Conservation (phyloP, 2,329 filamentous ascomycete species). For the Penicillium glabrum region DNA sequence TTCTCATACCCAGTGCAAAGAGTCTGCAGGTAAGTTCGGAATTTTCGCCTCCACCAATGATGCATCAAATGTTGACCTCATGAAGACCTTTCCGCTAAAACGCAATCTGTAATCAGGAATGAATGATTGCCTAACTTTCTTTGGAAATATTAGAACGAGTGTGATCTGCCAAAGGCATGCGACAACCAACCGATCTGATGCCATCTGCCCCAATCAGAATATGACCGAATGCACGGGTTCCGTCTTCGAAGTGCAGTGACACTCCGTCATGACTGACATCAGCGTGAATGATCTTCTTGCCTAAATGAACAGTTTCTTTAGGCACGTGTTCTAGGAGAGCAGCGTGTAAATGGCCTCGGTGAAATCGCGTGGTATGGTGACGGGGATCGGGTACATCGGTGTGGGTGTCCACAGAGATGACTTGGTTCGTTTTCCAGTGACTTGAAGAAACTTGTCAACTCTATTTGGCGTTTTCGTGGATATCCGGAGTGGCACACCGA, state of each 20-base stretch:
- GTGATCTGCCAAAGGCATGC: conserved; percentile 12
- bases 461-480: not conserved
- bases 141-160: not conserved
- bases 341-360: conserved; percentile 52
- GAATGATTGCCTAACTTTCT: conserved; percentile 40
- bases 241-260: conserved; percentile 50
- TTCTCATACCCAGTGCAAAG: conserved; percentile 39
- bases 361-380: conserved; percentile 48
- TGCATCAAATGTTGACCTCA: conserved; percentile 48
- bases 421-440: conserved; percentile 47
- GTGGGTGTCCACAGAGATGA: conserved; percentile 43
- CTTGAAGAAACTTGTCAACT: conserved; percentile 16
- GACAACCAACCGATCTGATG: conserved; percentile 48
- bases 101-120: conserved; percentile 40
- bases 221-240: conserved; percentile 45
- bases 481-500: conserved; percentile 26
- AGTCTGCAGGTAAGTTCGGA: conserved; percentile 41
- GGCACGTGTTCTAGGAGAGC: conserved; percentile 50
- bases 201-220: conserved; percentile 56
- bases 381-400: conserved; percentile 31
- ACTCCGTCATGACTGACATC: conserved; percentile 32
- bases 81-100: conserved; percentile 48
- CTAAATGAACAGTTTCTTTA: conserved; percentile 42
- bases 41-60: conserved; percentile 40
- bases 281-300: conserved; percentile 44